Conservation (phyloP, 2,329 filamentous ascomycete species). For the Diplodia scrobiculata region DNA sequence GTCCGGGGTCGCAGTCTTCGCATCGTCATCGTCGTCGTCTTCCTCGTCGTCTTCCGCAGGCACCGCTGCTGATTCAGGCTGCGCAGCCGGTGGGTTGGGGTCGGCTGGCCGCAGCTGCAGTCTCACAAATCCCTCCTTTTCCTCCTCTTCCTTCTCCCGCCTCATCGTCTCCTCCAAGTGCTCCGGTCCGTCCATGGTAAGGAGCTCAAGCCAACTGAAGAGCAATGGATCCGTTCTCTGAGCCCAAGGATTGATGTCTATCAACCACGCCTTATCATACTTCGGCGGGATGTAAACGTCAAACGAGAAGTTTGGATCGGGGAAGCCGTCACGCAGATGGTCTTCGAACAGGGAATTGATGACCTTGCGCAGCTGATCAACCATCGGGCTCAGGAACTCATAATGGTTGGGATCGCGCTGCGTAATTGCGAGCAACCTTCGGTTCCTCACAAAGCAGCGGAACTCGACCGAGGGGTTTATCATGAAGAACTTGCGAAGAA, state of each 20-base stretch:
- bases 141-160: slow-evolving; percentile 4
- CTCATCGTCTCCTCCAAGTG: slow-evolving; percentile 43
- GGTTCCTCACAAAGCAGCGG: slow-evolving; percentile 86
- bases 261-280: slow-evolving; percentile 75
- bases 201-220: slow-evolving; percentile 86
- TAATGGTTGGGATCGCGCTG: slow-evolving; percentile 92
- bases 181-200: slow-evolving; percentile 67
- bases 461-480: slow-evolving; percentile 93
- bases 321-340: slow-evolving; percentile 74
- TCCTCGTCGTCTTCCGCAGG: not conserved
- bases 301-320: slow-evolving; percentile 81
- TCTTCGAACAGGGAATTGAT: slow-evolving; percentile 77
- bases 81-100: not conserved
- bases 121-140: slow-evolving; percentile 4
- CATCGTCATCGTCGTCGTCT: slow-evolving; percentile 20
- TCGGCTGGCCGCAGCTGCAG: not conserved
- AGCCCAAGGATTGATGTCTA: slow-evolving; percentile 97
- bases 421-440: slow-evolving; percentile 76
- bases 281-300: slow-evolving; percentile 85
- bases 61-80: not conserved
- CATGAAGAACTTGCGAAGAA: slow-evolving; percentile 83
- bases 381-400: slow-evolving; percentile 73
- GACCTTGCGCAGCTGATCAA: slow-evolving; percentile 65
- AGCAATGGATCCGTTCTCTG: slow-evolving; percentile 82
- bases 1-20: not conserved